phyloP scores from a whole-genome alignment of 768 basidiomycete species.

The Boletales sp. region DNA sequence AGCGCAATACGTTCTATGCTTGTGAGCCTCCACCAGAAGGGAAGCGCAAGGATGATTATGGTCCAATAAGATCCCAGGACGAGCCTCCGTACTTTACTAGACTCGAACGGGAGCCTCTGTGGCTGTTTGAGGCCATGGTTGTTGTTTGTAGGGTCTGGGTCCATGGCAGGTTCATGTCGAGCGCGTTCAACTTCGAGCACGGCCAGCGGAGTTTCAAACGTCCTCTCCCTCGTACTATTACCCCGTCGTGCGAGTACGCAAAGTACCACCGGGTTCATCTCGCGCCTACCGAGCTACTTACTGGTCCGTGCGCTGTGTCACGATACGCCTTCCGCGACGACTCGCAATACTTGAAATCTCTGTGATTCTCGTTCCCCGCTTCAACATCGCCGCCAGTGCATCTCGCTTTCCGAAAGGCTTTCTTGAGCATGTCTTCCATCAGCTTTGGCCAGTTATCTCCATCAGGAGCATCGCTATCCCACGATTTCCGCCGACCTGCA shows the following conservation, averaged over 20 bases:
- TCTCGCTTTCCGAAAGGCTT: conserved; percentile 1
- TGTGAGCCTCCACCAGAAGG: conserved; percentile 93
- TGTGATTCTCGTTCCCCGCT: not conserved
- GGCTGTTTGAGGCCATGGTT: conserved; percentile 40
- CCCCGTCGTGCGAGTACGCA: conserved; percentile 12
- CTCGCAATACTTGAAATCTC: conserved; percentile 1
- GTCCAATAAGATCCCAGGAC: conserved; percentile 78
- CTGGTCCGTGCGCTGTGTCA: conserved; percentile 4
- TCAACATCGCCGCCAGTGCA: conserved; percentile 5
- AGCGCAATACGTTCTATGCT: conserved; percentile 81
- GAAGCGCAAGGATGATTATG: conserved; percentile 71
- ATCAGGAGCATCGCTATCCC: conserved; percentile 18
- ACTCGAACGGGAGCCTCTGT: conserved; percentile 51
- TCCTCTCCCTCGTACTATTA: conserved; percentile 20
- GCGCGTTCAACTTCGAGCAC: conserved; percentile 7
- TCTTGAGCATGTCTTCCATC: conserved; percentile 24
- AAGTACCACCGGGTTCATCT: conserved; percentile 4
- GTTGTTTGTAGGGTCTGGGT: conserved; percentile 11
- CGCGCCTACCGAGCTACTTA: not conserved
- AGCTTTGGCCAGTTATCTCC: conserved; percentile 27
- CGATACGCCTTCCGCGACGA: conserved; percentile 1
- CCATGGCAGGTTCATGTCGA: conserved; percentile 19
- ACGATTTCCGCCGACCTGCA: conserved; percentile 28
- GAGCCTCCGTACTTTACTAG: conserved; percentile 44
- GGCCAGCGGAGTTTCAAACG: conserved; percentile 33